phyloP scores from a whole-genome alignment of 495 filamentous ascomycete genomes.

The Hyaloscypha finlandica region DNA sequence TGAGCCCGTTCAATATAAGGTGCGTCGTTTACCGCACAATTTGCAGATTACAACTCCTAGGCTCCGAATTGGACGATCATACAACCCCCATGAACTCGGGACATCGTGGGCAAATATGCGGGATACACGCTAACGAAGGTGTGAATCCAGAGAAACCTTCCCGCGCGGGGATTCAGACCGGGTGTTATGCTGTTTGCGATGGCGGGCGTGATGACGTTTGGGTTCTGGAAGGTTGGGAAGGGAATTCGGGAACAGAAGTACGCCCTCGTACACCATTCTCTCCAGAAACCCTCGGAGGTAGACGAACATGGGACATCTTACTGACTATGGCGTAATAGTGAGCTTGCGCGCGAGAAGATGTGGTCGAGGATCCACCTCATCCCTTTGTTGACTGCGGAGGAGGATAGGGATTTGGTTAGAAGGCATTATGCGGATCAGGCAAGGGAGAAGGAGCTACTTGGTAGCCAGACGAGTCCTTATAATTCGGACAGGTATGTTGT shows the following conservation, averaged over 20 bases:
- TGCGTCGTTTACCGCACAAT: slow-evolving; percentile 40
- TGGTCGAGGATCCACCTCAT: slow-evolving; percentile 93
- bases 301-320: slow-evolving; percentile 3
- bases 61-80: not conserved
- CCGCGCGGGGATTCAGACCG: slow-evolving; percentile 87
- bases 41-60: not conserved
- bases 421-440: slow-evolving; percentile 81
- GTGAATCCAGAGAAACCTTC: slow-evolving; percentile 76
- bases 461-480: slow-evolving; percentile 76
- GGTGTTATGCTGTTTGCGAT: slow-evolving; percentile 71
- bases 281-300: not conserved
- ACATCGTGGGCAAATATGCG: not conserved
- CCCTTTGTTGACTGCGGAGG: slow-evolving; percentile 90
- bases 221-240: slow-evolving; percentile 78
- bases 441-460: slow-evolving; percentile 86
- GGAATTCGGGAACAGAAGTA: slow-evolving; percentile 89
- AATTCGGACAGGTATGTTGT: slow-evolving; percentile 78
- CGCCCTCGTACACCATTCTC: slow-evolving; percentile 32
- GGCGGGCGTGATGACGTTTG: slow-evolving; percentile 78
- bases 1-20: slow-evolving; percentile 93
- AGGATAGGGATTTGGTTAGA: slow-evolving; percentile 91
- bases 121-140: slow-evolving; percentile 5
- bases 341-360: slow-evolving; percentile 95
- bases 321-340: slow-evolving; percentile 51
- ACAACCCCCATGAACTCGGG: not conserved